Base-by-base conservation (phyloP, 129 eudicot genomes). In the Ambrosia trifida region DNA sequence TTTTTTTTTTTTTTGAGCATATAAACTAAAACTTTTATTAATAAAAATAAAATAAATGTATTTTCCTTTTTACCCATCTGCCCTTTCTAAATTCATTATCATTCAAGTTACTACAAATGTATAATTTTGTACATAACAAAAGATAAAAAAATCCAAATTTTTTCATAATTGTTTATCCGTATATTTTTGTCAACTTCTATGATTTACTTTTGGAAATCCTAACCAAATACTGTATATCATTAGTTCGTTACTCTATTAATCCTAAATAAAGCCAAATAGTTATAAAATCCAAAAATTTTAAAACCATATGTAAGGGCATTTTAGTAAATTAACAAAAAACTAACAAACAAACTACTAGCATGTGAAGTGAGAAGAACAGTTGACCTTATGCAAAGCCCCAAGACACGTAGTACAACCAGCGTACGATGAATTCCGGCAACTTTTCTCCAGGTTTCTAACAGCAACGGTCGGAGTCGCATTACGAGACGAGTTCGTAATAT, bases 351-450 rank as follows among this genome's bases (percentile, higher is more conserved):
- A 35, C 1, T 19, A 33, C 50, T 28, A 12, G 53, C 73, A 57
- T 30, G 59, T 41, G 53, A 75, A 58, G 40, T 24, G 44, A 45
- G 69, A 54, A 45, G 69, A 54, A 53, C 1, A 28, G 75, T 84
- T 68, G 33, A 94, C 98, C 95, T 94, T 89, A 63, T 85, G 82
- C 51, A 94, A 79, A 56, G 98, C 96, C 47, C 93, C 98, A 33
- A 94, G 96, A 67, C 98, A 94, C 63, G 74, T 85, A 0, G 98
- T 89, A 51, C 98, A 94, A 16, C 98, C 98, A 69, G 93, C 80
- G 75, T 94, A 94, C 10, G 96, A 85, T 1, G 98, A 89, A 61
- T 94, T 94, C 85, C 86, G 86, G 81, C 98, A 94, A 44, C 70
- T 89, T 57, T 65, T 79, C 83, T 94, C 98, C 72, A 94, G 45